A percentile compares a stretch with the other conserved stretches of the same genome.
phyloP scores from a whole-genome alignment of 164 flowering plant species.

The Magnolia changhungtana region DNA sequence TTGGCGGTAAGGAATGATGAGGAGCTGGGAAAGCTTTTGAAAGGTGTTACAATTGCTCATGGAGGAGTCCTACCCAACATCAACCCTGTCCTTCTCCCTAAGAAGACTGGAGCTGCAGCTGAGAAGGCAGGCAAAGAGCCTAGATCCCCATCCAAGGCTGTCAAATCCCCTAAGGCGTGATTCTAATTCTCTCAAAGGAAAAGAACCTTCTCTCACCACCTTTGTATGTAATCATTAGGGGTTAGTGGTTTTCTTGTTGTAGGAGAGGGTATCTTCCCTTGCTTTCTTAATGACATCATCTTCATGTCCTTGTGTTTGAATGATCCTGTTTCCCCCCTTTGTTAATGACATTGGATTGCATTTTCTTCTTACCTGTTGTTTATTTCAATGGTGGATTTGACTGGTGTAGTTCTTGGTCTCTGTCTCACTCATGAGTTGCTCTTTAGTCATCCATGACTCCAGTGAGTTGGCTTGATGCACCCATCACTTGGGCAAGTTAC shows the following conservation, averaged over 20 bases:
- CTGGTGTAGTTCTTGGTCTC: neutral
- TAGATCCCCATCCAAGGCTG: constrained; percentile 48
- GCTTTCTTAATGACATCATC: neutral
- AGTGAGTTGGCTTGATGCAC: too few relatives aligned
- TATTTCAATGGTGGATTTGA: neutral
- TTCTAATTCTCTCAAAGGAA: neutral
- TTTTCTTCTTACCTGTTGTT: neutral
- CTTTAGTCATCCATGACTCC: too few relatives aligned
- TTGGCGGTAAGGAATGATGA: constrained; percentile 76
- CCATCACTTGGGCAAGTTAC: too few relatives aligned
- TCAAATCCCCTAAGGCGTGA: neutral
- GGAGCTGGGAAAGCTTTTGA: constrained; percentile 63
- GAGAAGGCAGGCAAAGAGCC: constrained; percentile 38
- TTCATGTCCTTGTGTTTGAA: neutral
- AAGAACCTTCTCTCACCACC: neutral
- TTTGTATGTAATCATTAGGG: neutral
- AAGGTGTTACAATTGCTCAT: constrained; percentile 65
- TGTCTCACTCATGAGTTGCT: too few relatives aligned
- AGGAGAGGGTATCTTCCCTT: neutral
- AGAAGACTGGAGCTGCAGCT: constrained; percentile 34
- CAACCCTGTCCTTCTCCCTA: constrained; percentile 64
- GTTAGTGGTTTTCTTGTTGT: neutral
- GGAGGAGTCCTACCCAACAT: constrained; percentile 77
- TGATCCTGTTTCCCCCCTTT: neutral
- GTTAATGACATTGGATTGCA: neutral